Conservation (phyloP, 352 stramenopile species). For the Phytophthora colocasiae region DNA sequence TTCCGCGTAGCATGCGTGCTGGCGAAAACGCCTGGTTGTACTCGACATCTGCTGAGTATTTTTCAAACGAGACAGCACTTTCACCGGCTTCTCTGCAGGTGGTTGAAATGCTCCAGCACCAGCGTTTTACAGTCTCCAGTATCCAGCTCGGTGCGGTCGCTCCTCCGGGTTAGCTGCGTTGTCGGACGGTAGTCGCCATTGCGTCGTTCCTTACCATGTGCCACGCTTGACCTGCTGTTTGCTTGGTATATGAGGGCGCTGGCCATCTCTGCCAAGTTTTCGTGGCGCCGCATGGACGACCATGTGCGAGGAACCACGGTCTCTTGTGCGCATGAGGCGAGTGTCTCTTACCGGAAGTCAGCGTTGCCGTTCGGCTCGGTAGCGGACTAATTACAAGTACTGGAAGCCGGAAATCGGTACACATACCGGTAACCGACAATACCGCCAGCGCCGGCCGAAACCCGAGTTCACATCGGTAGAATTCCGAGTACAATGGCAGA, state of each 20-base stretch:
- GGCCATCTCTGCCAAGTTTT: slow-evolving; percentile 31
- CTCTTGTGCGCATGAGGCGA: slow-evolving; percentile 17
- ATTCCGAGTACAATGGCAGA: too few species aligned
- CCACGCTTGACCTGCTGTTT: slow-evolving; percentile 17
- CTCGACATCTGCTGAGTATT: slow-evolving; percentile 10
- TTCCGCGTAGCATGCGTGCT: too few species aligned
- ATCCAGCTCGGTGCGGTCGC: slow-evolving; percentile 31
- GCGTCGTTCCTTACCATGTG: slow-evolving; percentile 30
- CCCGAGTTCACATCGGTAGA: too few species aligned
- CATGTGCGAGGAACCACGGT: slow-evolving; percentile 27
- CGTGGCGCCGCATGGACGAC: slow-evolving; percentile 27
- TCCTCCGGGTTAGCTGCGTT: slow-evolving; percentile 9
- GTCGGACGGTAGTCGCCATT: slow-evolving; percentile 14
- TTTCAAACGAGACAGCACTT: slow-evolving; percentile 26
- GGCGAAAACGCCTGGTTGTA: slow-evolving; percentile 23
- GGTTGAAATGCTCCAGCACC: slow-evolving; percentile 3
- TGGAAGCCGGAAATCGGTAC: too few species aligned
- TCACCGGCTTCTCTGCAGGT: slow-evolving; percentile 10
- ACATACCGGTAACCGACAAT: too few species aligned
- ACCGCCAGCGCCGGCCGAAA: too few species aligned
- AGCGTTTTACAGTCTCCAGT: background rate
- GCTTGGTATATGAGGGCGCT: slow-evolving; percentile 22
- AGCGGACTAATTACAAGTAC: too few species aligned
- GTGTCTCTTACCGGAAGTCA: slow-evolving; percentile 37
- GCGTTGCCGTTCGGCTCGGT: slow-evolving; percentile 34